Base-by-base conservation (phyloP, 2,329 filamentous ascomycete genomes). In the Cladosporium cucumerinum region DNA sequence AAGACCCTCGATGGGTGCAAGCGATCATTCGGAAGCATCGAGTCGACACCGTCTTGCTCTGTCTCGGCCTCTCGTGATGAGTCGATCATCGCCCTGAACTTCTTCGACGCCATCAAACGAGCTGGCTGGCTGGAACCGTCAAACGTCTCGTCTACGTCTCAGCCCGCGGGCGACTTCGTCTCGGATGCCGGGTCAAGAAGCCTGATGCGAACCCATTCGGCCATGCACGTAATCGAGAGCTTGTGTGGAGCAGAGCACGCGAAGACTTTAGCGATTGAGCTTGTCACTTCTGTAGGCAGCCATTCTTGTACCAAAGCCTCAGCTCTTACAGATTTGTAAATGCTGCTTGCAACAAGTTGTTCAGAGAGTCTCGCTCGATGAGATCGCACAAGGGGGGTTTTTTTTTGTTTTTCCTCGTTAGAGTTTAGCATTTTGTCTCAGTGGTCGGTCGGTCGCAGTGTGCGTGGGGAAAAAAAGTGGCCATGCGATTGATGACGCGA, bases 121-220 rank as follows among this genome's bases (percentile, higher is more conserved):
- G 55, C 55, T n/a, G 61, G 62, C 46, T 57, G 26, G 55, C 55
- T n/a, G 61, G 62, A 4, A 46, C 34, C 14, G 54, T 69, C 28
- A 66, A 67, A 25, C 60, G 64, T 7, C 49, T 69, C 4, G 65
- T 69, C 48, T 69, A 66, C 32, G 30, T 69, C 21, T 66, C 63
- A 5, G 65, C 61, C 18, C 54, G 57, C 34, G 68, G 68, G 65
- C 14, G 66, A 68, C 51, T 67, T 59, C 59, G 52, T 54, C 16
- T 48, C 61, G 0, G 49, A 36, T 5, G 21, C 62, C n/a, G 68
- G 66, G 14, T 46, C 67, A 6, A 18, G 59, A 5, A 21, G 54
- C 1, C 4, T 65, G 28, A 57, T 69, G 32, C 14, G 5, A 1
- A 10, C 18, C 1, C 54, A 63, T n/a, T 52, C 61, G 5, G 61